phyloP scores from a whole-genome alignment of 2,329 filamentous ascomycete genomes.

The Pseudogymnoascus sp. region DNA sequence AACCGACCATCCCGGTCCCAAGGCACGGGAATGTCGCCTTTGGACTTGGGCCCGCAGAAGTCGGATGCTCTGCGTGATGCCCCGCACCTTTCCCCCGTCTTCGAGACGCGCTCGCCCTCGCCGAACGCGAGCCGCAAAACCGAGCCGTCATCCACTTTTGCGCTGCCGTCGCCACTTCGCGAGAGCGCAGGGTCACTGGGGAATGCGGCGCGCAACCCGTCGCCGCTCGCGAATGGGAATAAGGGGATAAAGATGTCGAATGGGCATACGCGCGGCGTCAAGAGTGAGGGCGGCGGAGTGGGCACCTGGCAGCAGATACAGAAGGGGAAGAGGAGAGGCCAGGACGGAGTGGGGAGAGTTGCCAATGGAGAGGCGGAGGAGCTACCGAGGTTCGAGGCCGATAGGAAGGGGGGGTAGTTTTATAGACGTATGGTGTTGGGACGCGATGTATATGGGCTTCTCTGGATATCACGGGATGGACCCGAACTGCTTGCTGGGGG shows the following conservation, averaged over 20 bases:
- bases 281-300: constrained; percentile 42
- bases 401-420: not conserved
- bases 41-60: not conserved
- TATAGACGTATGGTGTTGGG: not conserved
- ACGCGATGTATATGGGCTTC: not conserved
- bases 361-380: not conserved
- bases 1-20: not conserved
- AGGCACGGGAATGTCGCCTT: not conserved
- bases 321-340: constrained; percentile 41
- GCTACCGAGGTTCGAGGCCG: not conserved
- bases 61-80: not conserved
- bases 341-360: not conserved
- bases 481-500: not conserved
- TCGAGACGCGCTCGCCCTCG: constrained; percentile 63
- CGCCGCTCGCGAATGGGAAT: constrained; percentile 14
- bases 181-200: constrained; percentile 16
- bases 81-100: constrained; percentile 61
- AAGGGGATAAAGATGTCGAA: constrained; percentile 33
- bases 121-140: constrained; percentile 51
- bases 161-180: constrained; percentile 10
- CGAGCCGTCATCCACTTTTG: constrained; percentile 31
- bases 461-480: not conserved
- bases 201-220: constrained; percentile 32
- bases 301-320: constrained; percentile 51
- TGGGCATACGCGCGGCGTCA: constrained; percentile 45